phyloP scores from a whole-genome alignment of 345 rosid species.

The Melastoma malabathricum region DNA sequence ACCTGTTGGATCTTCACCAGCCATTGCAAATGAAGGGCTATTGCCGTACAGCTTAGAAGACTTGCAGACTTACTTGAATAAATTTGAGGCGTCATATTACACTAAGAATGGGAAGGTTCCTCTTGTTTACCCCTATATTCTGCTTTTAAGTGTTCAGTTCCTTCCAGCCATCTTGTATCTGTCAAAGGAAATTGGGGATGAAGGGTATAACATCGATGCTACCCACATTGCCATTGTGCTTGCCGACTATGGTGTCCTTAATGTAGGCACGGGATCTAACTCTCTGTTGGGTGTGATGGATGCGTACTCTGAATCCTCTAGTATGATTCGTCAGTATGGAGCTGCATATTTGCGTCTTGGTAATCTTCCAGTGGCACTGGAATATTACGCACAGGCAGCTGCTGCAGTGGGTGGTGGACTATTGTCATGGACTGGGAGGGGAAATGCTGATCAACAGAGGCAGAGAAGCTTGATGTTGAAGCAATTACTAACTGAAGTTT shows the following conservation, averaged over 20 bases:
- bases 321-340: slow-evolving; percentile 89
- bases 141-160: slow-evolving; percentile 83
- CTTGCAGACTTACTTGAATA: slow-evolving; percentile 87
- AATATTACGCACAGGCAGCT: slow-evolving; percentile 96
- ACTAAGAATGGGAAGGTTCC: slow-evolving; percentile 96
- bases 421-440: slow-evolving; percentile 76
- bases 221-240: slow-evolving; percentile 67
- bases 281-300: slow-evolving; percentile 73
- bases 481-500: slow-evolving; percentile 79
- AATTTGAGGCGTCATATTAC: slow-evolving; percentile 88
- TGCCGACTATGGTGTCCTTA: slow-evolving; percentile 69
- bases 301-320: slow-evolving; percentile 78
- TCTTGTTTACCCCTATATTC: slow-evolving; percentile 79
- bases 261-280: slow-evolving; percentile 54
- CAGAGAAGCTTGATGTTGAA: slow-evolving; percentile 79
- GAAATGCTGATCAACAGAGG: slow-evolving; percentile 67
- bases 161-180: slow-evolving; percentile 65
- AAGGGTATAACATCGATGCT: slow-evolving; percentile 74
- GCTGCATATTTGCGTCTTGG: slow-evolving; percentile 68
- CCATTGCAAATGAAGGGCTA: slow-evolving; percentile 53
- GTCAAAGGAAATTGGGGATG: slow-evolving; percentile 80
- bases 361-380: slow-evolving; percentile 62
- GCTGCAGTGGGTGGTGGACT: slow-evolving; percentile 91
- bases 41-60: slow-evolving; percentile 75
- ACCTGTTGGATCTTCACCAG: slow-evolving; percentile 46